Base-by-base conservation (phyloP, 208 protist genomes). In the Leishmania aethiopica region DNA sequence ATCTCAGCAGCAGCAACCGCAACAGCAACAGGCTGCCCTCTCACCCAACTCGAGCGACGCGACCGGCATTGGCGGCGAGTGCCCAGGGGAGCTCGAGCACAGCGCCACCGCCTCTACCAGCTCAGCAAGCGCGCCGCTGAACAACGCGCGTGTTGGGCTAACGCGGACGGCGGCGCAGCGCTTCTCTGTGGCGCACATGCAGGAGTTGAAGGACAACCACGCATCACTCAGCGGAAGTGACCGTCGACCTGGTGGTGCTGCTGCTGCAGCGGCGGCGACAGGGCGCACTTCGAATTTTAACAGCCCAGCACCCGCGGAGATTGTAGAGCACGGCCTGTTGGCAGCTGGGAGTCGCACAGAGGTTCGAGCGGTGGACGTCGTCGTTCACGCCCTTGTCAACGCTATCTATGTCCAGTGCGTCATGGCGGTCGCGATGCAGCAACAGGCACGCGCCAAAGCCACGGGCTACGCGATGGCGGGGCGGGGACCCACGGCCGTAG, bases 311-410 rank as follows among this genome's bases (percentile, higher is more conserved):
- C 28, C 77, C 1, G 45, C 71, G 28, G 69, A 47, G 32, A 11
- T 53, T 13, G n/a, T 66, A 7, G 83, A 83, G 37, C 77, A 67
- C 40, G 51, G 83, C 17, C 53, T 86, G 51, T 62, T 86, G 22
- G 78, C 53, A 28, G 49, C 64, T 10, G 83, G 83, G 45, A 80
- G 75, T 64, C n/a, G 64, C 55, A 77, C 78, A 40, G 75, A 85
- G 11, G 71, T 88, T 3, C 85, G 85, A 32, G 72, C 85, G 0
- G 81, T 85, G 67, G 85, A 88, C 49, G 59, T 88, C 53, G 78
- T 88, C 76, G 66, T 85, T 37, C 83, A 88, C 76, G 85, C 85
- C 42, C 79, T 88, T 32, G 71, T 85, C 53, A 88, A 81, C 10
- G 85, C 85, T 0, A 77, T 88, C 51, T 80, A 83, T 57, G 81